Conservation (phyloP, 2,329 filamentous ascomycete species). For the Aspergillus sp. region DNA sequence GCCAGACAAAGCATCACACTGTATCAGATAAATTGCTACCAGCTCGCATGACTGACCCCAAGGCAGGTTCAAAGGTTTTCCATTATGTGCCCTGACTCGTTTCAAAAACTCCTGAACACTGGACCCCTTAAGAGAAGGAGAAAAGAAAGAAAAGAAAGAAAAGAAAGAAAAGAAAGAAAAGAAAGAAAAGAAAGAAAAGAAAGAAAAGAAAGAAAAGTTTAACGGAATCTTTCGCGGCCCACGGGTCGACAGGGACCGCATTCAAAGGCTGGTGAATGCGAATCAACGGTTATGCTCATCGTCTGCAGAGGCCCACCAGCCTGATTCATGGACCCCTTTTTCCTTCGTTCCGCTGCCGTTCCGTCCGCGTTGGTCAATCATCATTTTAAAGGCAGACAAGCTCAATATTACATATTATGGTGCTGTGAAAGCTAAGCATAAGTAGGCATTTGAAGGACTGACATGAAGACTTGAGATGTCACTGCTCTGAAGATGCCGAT, state of each 20-base stretch:
- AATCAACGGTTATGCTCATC: background rate
- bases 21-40: background rate
- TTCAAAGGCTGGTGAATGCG: background rate
- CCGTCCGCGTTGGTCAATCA: too few relatives aligned
- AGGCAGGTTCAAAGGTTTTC: background rate
- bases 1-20: background rate
- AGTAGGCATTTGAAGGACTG: background rate
- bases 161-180: too few relatives aligned
- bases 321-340: background rate
- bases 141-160: too few relatives aligned
- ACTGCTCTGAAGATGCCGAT: too few relatives aligned
- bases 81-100: background rate
- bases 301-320: background rate
- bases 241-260: background rate
- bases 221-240: background rate
- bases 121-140: background rate
- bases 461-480: too few relatives aligned
- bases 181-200: too few relatives aligned
- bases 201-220: too few relatives aligned
- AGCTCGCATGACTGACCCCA: background rate
- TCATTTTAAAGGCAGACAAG: background rate
- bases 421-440: background rate
- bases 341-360: too few relatives aligned
- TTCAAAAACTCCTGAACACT: background rate
- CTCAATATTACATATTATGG: background rate